Percentiles rank a stretch among this genome's conserved stretches.
Conservation (phyloP, 345 rosid species). For the Camelina laxa region DNA sequence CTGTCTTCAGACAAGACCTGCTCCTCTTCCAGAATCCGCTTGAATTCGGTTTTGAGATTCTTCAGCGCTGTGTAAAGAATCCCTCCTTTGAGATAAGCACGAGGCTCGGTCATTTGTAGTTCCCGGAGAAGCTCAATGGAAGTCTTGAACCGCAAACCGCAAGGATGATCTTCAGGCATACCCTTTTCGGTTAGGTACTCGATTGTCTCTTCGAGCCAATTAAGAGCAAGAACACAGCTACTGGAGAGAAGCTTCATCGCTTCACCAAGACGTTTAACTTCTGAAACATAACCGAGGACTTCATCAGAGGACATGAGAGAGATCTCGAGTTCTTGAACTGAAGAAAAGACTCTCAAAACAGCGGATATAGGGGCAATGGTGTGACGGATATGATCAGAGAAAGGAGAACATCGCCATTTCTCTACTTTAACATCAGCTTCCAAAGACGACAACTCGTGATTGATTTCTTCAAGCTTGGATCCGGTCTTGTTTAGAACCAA, state of each 20-base stretch:
- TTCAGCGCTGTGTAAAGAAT: slow-evolving; percentile 51
- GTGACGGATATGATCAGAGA: slow-evolving; percentile 57
- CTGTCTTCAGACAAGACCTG: slow-evolving; percentile 39
- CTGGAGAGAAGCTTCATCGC: slow-evolving; percentile 63
- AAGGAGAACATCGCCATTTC: slow-evolving; percentile 48
- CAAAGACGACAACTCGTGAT: slow-evolving; percentile 47
- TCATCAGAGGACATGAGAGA: slow-evolving; percentile 43
- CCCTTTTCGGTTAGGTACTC: slow-evolving; percentile 55
- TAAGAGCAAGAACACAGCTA: slow-evolving; percentile 71
- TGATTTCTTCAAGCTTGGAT: slow-evolving; percentile 49
- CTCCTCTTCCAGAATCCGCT: slow-evolving; percentile 51
- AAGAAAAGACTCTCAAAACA: slow-evolving; percentile 52
- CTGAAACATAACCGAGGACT: slow-evolving; percentile 50
- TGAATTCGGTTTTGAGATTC: slow-evolving; percentile 60
- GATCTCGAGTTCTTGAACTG: slow-evolving; percentile 59
- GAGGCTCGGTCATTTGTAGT: slow-evolving; percentile 48
- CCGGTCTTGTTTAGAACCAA: slow-evolving; percentile 50
- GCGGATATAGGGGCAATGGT: slow-evolving; percentile 68
- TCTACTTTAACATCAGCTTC: slow-evolving; percentile 51
- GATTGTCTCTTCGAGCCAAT: slow-evolving; percentile 65
- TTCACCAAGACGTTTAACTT: slow-evolving; percentile 63
- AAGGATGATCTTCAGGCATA: slow-evolving; percentile 45
- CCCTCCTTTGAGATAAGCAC: slow-evolving; percentile 54
- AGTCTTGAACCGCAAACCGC: slow-evolving; percentile 49
- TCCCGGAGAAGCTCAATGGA: slow-evolving; percentile 51